Conservation (phyloP, 345 rosid species). For the Eucalyptus cloeziana region DNA sequence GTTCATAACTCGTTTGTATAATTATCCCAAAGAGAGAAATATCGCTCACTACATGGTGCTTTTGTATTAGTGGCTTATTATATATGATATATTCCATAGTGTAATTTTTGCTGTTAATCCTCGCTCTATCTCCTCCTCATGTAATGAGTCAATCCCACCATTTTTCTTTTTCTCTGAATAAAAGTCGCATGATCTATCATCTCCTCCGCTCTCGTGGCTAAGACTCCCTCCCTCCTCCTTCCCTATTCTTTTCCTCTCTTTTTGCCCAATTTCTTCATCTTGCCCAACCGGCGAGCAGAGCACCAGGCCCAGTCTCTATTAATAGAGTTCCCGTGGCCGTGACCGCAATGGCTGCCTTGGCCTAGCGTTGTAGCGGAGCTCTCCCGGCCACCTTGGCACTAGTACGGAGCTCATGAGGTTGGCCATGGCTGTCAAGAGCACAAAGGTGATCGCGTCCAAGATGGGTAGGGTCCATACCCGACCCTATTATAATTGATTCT, state of each 20-base stretch:
- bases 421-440: rapidly evolving
- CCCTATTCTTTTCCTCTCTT: background rate
- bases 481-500: rapidly evolving
- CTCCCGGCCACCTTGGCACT: background rate
- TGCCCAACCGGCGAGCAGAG: background rate
- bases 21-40: background rate
- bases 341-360: background rate
- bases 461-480: rapidly evolving
- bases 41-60: background rate
- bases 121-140: background rate
- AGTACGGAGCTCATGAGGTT: background rate
- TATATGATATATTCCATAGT: no score
- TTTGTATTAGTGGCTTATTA: background rate
- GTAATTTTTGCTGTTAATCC: background rate
- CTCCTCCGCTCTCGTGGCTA: background rate
- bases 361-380: background rate
- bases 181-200: no score
- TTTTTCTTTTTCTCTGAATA: no score
- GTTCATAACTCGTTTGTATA: background rate
- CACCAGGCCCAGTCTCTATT: no score
- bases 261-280: background rate
- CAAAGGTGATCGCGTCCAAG: background rate
- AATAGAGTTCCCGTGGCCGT: background rate
- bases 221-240: background rate
- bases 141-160: background rate